Evolutionary conservation across 305 asterid species (phyloP).

Genomic region (Rubia balearica): DNA sequence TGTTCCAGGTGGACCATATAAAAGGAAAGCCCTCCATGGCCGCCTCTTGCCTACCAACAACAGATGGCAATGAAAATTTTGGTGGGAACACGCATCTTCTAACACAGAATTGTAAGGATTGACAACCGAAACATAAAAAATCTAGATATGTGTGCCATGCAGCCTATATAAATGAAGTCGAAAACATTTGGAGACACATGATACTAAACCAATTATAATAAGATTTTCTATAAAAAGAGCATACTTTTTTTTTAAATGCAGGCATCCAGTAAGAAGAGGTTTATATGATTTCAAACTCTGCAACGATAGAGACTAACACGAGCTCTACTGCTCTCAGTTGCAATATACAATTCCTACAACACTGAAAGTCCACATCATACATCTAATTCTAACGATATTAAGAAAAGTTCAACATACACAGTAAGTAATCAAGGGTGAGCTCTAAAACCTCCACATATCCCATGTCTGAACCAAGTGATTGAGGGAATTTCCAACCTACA

Average conservation of each 20-base stretch:
- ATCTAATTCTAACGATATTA: background rate
- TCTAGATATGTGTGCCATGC: background rate
- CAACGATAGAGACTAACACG: background rate
- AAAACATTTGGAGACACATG: background rate
- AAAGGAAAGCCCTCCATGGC: conserved; percentile 98
- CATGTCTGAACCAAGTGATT: background rate
- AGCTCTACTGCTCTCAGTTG: background rate
- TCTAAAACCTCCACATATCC: background rate
- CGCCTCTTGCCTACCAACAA: conserved; percentile 71
- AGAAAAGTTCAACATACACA: background rate
- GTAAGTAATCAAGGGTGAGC: background rate
- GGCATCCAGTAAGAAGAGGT: background rate
- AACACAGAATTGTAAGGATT: background rate
- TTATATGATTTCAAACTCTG: background rate
- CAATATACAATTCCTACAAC: background rate
- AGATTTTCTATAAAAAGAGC: background rate
- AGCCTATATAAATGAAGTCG: background rate
- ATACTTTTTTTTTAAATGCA: background rate
- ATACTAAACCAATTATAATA: background rate
- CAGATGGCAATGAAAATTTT: background rate
- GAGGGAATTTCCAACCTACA: background rate
- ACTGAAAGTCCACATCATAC: background rate
- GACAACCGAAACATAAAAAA: background rate
- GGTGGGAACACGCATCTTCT: background rate
- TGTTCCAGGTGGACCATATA: conserved; percentile 98